Evolutionary conservation across 192 early-diverging fungal genomes (phyloP).

Genomic region (Gorgonomyces haynaldii): DNA sequence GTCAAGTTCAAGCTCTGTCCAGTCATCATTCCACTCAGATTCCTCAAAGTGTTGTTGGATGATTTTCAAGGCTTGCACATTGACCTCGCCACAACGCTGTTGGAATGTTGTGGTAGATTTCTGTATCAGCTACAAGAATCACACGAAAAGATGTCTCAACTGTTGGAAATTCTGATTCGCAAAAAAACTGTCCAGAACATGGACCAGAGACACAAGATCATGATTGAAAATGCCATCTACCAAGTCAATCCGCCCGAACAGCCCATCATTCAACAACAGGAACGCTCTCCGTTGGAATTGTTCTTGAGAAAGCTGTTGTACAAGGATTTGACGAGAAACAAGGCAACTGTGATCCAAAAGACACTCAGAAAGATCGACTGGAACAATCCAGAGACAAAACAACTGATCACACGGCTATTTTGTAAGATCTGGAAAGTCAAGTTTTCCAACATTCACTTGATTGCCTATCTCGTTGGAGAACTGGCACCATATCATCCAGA

Average conservation of each 20-base stretch:
- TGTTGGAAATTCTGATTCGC: conserved; percentile 82
- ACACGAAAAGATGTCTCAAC: conserved; percentile 10
- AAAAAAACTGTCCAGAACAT: conserved; percentile 76
- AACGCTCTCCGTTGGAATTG: conserved; percentile 68
- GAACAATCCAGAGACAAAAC: conserved; percentile 44
- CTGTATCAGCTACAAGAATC: conserved; percentile 70
- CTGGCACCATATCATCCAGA: conserved; percentile 71
- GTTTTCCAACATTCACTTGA: conserved; percentile 69
- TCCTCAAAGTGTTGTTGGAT: conserved; percentile 74
- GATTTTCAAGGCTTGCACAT: conserved; percentile 75
- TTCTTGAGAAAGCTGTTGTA: conserved; percentile 86
- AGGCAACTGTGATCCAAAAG: conserved; percentile 51
- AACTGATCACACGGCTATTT: conserved; percentile 64
- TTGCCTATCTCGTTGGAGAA: conserved; percentile 69
- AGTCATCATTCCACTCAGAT: conserved; percentile 67
- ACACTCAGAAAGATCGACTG: conserved; percentile 79
- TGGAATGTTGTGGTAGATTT: conserved; percentile 86
- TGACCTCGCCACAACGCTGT: conserved; percentile 64
- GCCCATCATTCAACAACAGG: conserved; percentile 48
- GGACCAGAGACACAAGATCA: conserved; percentile 68
- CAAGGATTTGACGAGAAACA: conserved; percentile 62
- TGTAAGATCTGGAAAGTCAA: conserved; percentile 91
- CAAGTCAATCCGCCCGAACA: conserved; percentile 72
- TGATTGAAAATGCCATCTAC: conserved; percentile 92
- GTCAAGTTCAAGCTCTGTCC: conserved; percentile 87